Base-by-base conservation (phyloP, 2,329 filamentous ascomycete species). In the Zymoseptoria brevis region DNA sequence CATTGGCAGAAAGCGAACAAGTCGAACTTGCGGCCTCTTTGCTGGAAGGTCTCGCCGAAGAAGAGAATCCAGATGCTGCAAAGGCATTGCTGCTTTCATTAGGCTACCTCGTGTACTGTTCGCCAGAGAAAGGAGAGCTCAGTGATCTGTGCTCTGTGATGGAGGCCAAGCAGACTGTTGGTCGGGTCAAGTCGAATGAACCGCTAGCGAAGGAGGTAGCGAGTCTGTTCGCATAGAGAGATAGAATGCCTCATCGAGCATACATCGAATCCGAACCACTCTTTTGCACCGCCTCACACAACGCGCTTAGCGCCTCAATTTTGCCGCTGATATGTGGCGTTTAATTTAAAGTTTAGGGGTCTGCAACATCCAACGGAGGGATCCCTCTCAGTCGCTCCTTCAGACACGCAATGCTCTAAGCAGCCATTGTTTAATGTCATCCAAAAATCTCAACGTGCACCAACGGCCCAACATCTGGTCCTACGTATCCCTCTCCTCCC, bases 1-100 rank as follows among this genome's bases (percentile, higher is more conserved):
- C 75, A 0, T 73, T 96, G 2, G 77, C 84, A 0, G 87, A 90
- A 45, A 82, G 80, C 2, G 85, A 88, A 60, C 87, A 94, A 69
- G 83, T 95, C 1, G 91, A 96, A 73, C 77, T 97, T 4, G 84
- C 88, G 0, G 92, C 92, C 0, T 88, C 89, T 0, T 75, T 94
- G 7, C 76, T 96, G 1, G 91, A 96, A 73, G 87, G 88, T 1
- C 83, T 93, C 0, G 72, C 71, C 19, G 73, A 74, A 5, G 81
- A 84, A 60, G 73, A 73, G 53, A 70, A 65, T 41, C 61, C 61
- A 24, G 91, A 96, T 67, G 88, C 88, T 0, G 74, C 92, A 13
- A 88, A 88, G 68, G 90, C 90, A 0, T 84, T 92, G 72, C 68
- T 96, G 35, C 78, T 91, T 16, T 87, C 88, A 1, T 73, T 96